Conservation (phyloP, 768 basidiomycete genomes). For the Mycena metata region DNA sequence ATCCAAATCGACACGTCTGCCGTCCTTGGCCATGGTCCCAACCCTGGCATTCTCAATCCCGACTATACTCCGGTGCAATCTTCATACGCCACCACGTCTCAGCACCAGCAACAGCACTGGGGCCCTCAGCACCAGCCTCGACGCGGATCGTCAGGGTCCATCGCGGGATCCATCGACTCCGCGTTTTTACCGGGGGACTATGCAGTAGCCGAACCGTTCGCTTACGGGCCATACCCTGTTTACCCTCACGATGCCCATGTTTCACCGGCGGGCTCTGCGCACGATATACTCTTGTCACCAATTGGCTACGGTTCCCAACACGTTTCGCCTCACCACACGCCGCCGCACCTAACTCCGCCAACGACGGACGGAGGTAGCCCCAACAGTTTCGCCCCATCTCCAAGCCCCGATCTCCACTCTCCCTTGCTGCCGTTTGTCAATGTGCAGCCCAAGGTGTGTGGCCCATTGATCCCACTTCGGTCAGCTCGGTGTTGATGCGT, state of each 20-base stretch:
- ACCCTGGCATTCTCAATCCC: constrained; percentile 17
- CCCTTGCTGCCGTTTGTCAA: constrained; percentile 24
- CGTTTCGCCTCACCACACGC: constrained; percentile 36
- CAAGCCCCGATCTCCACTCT: constrained; percentile 31
- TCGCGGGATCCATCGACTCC: constrained; percentile 13
- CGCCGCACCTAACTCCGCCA: constrained; percentile 31
- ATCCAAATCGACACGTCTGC: constrained; percentile 32
- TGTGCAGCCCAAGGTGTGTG: constrained; percentile 28
- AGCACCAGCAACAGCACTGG: constrained; percentile 19
- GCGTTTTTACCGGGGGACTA: constrained; percentile 22
- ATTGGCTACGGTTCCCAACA: constrained; percentile 30
- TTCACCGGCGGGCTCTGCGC: constrained; percentile 33
- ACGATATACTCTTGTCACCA: constrained; percentile 36
- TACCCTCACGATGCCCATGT: constrained; percentile 31
- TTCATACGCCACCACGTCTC: constrained; percentile 30
- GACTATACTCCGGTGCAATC: constrained; percentile 30
- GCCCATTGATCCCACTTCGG: constrained; percentile 16
- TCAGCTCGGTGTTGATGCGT: constrained; percentile 2
- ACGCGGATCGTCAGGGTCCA: constrained; percentile 26
- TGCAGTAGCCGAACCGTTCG: constrained; percentile 17
- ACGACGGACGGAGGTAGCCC: constrained; percentile 33
- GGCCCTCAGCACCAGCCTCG: background rate
- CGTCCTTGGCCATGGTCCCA: constrained; percentile 18
- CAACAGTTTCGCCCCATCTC: constrained; percentile 31
- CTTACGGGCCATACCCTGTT: constrained; percentile 25